Base-by-base conservation (phyloP, 2,329 filamentous ascomycete species). In the Periconia sp. region DNA sequence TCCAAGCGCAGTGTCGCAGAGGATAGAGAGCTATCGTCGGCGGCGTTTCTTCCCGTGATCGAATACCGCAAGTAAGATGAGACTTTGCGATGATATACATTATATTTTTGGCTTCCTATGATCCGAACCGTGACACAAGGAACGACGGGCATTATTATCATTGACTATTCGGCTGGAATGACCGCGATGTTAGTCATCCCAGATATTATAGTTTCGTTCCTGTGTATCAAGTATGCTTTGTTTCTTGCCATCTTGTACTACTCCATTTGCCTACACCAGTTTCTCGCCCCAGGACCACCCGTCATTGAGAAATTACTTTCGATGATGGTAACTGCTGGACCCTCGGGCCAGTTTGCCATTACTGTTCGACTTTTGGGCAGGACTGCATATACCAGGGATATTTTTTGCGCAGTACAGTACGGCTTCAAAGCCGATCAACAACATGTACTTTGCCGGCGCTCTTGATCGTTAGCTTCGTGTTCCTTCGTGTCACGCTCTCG, bases 321-420 rank as follows among this genome's bases (percentile, higher is more conserved):
- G 41, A 20, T 63, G 30, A 50, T 54, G 20, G 50, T 61, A 15
- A 56, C 56, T 3, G 45, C 62, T 17, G 59, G 59, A 1, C 58
- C 59, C 6, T 41, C 57, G n/a, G 60, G 58, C n/a, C 60, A 62
- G 20, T 61, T 62, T 31, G 58, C 58, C 8, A 61, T 58, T 13
- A 54, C 58, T 1, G 56, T 62, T 18, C 60, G 61, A 40, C 45
- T 61, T 3, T 18, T 61, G 15, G 57, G 58, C 30, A 58, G 49
- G 1, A 56, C 60, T 14, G 58, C 60, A 15, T 54, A 48, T 42
- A 54, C 54, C 1, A 47, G 53, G 14, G n/a, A 49, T 54, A 1
- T 30, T 56, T 10, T 62, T 62, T 40, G 60, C 47, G 6, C 46
- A 43, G 11, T 59, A 62, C 14, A 51, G 52, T 41, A 52, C 56